Evolutionary conservation across 305 asterid species (phyloP).

Genomic region (Fraxinus paxiana): DNA sequence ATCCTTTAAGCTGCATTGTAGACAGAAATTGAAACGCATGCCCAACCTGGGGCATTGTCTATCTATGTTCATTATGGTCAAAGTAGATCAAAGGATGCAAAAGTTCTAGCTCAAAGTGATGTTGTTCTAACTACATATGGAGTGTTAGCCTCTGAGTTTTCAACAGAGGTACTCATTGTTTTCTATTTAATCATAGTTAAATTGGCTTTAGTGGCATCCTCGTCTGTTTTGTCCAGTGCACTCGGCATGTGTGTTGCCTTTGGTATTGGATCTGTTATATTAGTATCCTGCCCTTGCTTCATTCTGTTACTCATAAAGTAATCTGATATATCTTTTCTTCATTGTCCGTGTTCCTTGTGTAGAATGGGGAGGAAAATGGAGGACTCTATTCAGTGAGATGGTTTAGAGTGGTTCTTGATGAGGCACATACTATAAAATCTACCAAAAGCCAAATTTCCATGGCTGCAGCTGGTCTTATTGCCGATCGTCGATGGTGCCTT

Average conservation of each 20-base stretch:
- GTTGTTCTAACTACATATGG: conserved; percentile 94
- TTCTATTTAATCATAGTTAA: conserved; percentile 17
- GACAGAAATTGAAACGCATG: conserved; percentile 93
- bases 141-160: conserved; percentile 83
- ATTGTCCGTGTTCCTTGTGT: conserved; percentile 19
- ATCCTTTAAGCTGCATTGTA: conserved; percentile 26
- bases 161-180: conserved; percentile 58
- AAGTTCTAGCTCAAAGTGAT: conserved; percentile 68
- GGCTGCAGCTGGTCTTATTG: conserved; percentile 84
- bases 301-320: not conserved
- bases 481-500: conserved; percentile 96
- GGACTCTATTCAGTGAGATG: conserved; percentile 79
- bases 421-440: conserved; percentile 96
- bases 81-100: conserved; percentile 78
- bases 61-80: conserved; percentile 88
- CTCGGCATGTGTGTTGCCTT: not conserved
- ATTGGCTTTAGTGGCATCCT: conserved; percentile 21
- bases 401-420: conserved; percentile 94
- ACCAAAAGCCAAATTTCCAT: conserved; percentile 87
- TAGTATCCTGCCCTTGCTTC: conserved; percentile 17
- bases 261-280: not conserved
- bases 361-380: conserved; percentile 75
- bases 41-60: conserved; percentile 71
- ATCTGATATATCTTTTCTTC: conserved; percentile 1
- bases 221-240: not conserved